phyloP scores from a whole-genome alignment of 2,329 filamentous ascomycete genomes.

The Trichoderma sp. region DNA sequence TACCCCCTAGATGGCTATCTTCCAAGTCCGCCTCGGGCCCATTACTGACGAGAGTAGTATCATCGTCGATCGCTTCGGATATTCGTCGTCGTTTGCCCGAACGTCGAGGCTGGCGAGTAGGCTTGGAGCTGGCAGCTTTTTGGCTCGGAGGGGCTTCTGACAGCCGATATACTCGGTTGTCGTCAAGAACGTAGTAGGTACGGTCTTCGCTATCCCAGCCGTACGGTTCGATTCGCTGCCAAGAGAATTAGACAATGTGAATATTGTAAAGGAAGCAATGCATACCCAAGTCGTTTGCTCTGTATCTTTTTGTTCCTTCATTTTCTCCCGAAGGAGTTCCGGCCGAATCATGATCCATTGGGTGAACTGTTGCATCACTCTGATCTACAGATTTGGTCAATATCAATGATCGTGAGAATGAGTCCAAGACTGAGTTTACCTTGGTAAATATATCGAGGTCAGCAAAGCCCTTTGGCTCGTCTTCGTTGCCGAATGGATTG shows the following conservation, averaged over 20 bases:
- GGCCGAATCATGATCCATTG: slow-evolving; percentile 86
- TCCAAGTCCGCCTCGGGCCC: slow-evolving; percentile 33
- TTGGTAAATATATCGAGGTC: slow-evolving; percentile 82
- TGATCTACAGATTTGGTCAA: slow-evolving; percentile 49
- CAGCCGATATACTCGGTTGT: slow-evolving; percentile 86
- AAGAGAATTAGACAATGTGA: slow-evolving; percentile 23
- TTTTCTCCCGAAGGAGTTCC: slow-evolving; percentile 80
- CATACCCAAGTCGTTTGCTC: slow-evolving; percentile 84
- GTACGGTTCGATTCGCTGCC: slow-evolving; percentile 71
- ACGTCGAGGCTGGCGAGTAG: slow-evolving; percentile 51
- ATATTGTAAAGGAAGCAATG: slow-evolving; percentile 17
- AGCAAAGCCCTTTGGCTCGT: slow-evolving; percentile 69
- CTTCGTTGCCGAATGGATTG: slow-evolving; percentile 83
- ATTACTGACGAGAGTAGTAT: slow-evolving; percentile 38
- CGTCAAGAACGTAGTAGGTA: slow-evolving; percentile 86
- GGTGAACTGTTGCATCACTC: slow-evolving; percentile 82
- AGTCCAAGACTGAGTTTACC: slow-evolving; percentile 41
- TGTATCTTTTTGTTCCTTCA: slow-evolving; percentile 75
- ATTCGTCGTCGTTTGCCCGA: slow-evolving; percentile 71
- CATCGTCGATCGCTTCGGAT: slow-evolving; percentile 34
- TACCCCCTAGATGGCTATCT: slow-evolving; percentile 68
- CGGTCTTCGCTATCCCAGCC: slow-evolving; percentile 89
- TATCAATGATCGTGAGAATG: background rate
- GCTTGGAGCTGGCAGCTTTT: slow-evolving; percentile 54
- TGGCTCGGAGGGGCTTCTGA: slow-evolving; percentile 67